Conservation (phyloP, 2,329 filamentous ascomycete genomes). For the Monilinia laxa region DNA sequence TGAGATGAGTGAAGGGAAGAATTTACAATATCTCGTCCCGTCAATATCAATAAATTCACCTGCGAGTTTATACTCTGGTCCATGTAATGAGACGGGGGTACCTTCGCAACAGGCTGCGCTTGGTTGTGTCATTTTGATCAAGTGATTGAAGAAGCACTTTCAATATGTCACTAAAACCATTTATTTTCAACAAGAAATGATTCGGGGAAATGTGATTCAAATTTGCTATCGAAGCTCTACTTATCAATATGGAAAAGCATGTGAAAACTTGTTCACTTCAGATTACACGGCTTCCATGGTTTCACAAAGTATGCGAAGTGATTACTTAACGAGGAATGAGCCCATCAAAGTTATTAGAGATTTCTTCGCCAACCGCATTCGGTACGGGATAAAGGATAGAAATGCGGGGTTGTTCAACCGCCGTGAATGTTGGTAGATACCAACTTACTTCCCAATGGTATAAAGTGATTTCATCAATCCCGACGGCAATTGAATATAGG, state of each 20-base stretch:
- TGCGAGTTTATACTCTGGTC: neutral
- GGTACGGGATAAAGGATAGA: neutral
- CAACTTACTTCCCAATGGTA: neutral
- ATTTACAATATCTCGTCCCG: neutral
- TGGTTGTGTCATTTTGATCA: constrained; percentile 18
- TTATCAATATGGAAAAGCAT: neutral
- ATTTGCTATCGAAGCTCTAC: neutral
- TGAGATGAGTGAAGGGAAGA: too few relatives aligned
- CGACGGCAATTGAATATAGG: neutral
- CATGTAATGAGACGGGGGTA: neutral
- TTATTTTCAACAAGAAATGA: too few relatives aligned
- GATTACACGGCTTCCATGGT: neutral
- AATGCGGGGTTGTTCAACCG: constrained; percentile 6
- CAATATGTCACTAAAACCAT: neutral
- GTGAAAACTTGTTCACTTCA: neutral
- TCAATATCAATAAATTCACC: constrained; percentile 13
- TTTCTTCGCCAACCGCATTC: neutral
- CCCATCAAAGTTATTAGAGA: neutral
- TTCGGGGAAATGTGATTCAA: neutral
- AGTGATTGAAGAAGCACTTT: neutral
- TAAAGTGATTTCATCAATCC: too few relatives aligned
- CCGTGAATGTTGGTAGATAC: neutral
- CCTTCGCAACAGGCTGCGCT: constrained; percentile 21
- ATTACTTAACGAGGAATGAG: constrained; percentile 5
- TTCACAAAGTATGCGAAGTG: neutral